Evolutionary conservation across 2,329 filamentous ascomycete genomes (phyloP).

Genomic region (Ophiostoma sp.): DNA sequence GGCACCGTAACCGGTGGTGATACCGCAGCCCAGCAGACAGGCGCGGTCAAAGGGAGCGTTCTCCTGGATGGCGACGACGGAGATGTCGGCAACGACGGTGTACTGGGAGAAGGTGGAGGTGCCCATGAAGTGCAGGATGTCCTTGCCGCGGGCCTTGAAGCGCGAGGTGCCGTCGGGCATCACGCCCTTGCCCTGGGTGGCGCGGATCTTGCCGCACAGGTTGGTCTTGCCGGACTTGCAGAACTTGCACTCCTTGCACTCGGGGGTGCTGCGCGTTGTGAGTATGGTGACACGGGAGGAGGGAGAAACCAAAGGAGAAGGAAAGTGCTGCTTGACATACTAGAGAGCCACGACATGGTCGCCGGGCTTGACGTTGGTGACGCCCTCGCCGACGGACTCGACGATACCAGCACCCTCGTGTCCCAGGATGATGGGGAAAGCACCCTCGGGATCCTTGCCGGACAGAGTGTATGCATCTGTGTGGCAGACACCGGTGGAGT

Average conservation of each 20-base stretch:
- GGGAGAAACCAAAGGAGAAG: not conserved
- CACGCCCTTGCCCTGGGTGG: conserved; percentile 90
- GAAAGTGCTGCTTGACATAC: conserved; percentile 48
- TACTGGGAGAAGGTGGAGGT: conserved; percentile 99
- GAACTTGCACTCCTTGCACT: conserved; percentile 98
- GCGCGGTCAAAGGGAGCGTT: conserved; percentile 95
- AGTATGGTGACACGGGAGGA: not conserved
- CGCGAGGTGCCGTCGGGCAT: conserved; percentile 97
- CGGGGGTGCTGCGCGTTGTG: conserved; percentile 69
- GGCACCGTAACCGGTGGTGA: conserved; percentile 97
- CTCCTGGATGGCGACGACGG: conserved; percentile 82
- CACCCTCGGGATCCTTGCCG: conserved; percentile 95
- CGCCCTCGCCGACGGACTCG: conserved; percentile 87
- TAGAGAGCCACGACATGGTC: conserved; percentile 89
- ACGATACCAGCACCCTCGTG: conserved; percentile 91
- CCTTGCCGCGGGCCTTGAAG: conserved; percentile 92
- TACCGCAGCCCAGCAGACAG: conserved; percentile 94
- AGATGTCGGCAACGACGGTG: conserved; percentile 98
- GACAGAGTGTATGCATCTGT: conserved; percentile 95
- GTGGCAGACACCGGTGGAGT: conserved; percentile 98
- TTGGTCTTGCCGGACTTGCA: conserved; percentile 99
- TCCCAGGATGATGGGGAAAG: conserved; percentile 84
- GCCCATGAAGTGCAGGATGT: conserved; percentile 98
- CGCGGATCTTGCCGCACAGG: conserved; percentile 97
- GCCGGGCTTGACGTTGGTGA: conserved; percentile 87